A percentile compares a stretch with the other conserved stretches of the same genome.
Conservation (phyloP, 78 protist species). For the Anaeramoeba flamelloides region DNA sequence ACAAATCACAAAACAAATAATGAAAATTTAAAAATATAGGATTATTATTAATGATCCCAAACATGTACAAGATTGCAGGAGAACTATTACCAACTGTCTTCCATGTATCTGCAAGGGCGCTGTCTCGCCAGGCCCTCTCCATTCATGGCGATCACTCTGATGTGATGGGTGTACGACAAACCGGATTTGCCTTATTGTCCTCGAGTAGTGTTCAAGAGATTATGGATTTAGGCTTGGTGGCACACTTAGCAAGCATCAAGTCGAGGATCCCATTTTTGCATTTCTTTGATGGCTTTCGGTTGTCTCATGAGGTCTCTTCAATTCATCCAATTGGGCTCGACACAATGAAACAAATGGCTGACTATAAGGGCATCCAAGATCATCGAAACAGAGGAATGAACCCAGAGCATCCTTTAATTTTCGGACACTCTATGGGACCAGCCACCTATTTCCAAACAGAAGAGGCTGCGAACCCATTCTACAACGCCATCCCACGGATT, state of each 20-base stretch:
- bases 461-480: constrained; percentile 26
- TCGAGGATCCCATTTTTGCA: constrained; percentile 37
- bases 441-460: constrained; percentile 31
- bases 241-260: constrained; percentile 33
- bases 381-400: constrained; percentile 29
- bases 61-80: constrained; percentile 55
- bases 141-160: constrained; percentile 50
- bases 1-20: no score
- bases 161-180: constrained; percentile 31
- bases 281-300: constrained; percentile 53
- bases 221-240: constrained; percentile 29
- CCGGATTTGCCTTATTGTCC: constrained; percentile 31
- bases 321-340: no score
- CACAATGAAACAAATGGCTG: no score
- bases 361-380: constrained; percentile 8
- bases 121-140: constrained; percentile 36
- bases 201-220: constrained; percentile 34
- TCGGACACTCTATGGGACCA: no score
- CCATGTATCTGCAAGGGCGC: constrained; percentile 41
- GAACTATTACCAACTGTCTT: constrained; percentile 31
- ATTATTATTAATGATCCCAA: constrained; percentile 56
- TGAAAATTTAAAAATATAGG: no score
- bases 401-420: constrained; percentile 31
- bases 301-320: constrained; percentile 34
- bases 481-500: constrained; percentile 25